Percentiles rank a stretch among this genome's conserved stretches.
phyloP scores from a whole-genome alignment of 192 early-diverging fungal genomes.

The Dissophora ornata region DNA sequence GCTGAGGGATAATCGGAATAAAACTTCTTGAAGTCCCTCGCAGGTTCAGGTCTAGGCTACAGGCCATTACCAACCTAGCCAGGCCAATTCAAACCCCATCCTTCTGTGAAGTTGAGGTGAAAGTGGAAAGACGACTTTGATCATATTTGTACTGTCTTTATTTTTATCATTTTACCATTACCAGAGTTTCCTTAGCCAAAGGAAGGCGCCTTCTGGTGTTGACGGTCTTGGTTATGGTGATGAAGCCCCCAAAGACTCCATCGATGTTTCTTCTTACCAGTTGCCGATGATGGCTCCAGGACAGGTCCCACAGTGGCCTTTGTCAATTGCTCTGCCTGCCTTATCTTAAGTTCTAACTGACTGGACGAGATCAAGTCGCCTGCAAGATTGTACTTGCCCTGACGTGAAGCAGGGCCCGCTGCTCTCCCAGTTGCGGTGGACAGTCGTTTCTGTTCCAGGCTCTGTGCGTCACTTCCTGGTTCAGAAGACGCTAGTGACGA shows the following conservation, averaged over 20 bases:
- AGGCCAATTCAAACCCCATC: too few relatives aligned
- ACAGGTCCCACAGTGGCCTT: slow-evolving; percentile 9
- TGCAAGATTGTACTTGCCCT: slow-evolving; percentile 21
- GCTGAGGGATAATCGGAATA: background rate
- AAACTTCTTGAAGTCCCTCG: too few relatives aligned
- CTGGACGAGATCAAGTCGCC: slow-evolving; percentile 44
- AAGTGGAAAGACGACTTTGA: too few relatives aligned
- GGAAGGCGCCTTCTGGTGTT: slow-evolving; percentile 15
- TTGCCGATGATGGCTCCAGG: background rate
- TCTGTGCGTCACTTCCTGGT: background rate
- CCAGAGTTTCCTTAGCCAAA: background rate
- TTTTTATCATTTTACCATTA: too few relatives aligned
- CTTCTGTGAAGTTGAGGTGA: too few relatives aligned
- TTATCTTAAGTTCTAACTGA: slow-evolving; percentile 30
- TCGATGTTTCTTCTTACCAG: slow-evolving; percentile 36
- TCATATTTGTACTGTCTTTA: too few relatives aligned
- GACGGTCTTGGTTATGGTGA: slow-evolving; percentile 1
- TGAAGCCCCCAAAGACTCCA: slow-evolving; percentile 44
- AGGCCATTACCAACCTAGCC: too few relatives aligned
- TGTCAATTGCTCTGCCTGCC: slow-evolving; percentile 30
- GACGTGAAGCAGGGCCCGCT: background rate
- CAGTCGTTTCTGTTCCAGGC: background rate
- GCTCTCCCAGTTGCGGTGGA: background rate
- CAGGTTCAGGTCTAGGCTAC: too few relatives aligned
- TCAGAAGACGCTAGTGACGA: background rate